A percentile compares a stretch with the other conserved stretches of the same genome.
These are phyloP conservation scores for Colletotrichum sublineola DNA, from an alignment of 2,329 filamentous ascomycete genomes.

Conservation along the genomic window DNA sequence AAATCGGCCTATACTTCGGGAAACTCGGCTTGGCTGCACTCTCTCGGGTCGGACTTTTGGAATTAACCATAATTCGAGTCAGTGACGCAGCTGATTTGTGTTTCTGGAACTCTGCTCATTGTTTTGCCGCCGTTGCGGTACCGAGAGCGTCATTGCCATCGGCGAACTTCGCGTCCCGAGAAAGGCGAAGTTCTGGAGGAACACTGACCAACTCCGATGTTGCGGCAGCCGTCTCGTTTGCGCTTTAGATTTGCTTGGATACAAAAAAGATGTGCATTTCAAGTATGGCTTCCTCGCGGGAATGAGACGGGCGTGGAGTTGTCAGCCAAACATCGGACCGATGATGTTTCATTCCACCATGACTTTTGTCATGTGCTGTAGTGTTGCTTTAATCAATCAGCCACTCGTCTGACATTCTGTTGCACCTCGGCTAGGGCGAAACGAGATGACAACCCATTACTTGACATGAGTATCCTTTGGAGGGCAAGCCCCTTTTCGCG, in stretches of 20 bases:
- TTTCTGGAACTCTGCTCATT: slow-evolving; percentile 25
- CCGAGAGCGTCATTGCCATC: slow-evolving; percentile 6
- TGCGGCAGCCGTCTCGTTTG: neutral
- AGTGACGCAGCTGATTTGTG: slow-evolving; percentile 19
- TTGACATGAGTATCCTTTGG: slow-evolving; percentile 30
- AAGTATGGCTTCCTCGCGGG: neutral
- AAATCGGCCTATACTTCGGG: neutral
- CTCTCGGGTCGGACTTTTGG: slow-evolving; percentile 15
- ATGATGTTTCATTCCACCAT: slow-evolving; percentile 13
- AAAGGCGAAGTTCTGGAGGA: neutral
- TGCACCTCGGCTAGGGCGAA: slow-evolving; percentile 25
- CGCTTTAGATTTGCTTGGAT: neutral
- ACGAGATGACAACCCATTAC: neutral
- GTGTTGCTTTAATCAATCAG: neutral
- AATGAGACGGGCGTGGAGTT: slow-evolving; percentile 11
- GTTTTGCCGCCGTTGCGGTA: slow-evolving; percentile 19
- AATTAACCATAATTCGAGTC: slow-evolving; percentile 8
- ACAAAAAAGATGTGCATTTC: neutral
- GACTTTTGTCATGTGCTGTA: neutral
- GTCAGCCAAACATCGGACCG: slow-evolving; percentile 7
- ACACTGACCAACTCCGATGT: neutral
- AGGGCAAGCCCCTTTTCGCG: slow-evolving; percentile 41
- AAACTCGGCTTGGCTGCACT: neutral
- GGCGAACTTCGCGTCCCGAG: slow-evolving; percentile 37
- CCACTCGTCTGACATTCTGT: slow-evolving; percentile 20